These are phyloP conservation scores for Aspergillus sp. DNA, from an alignment of 2,329 filamentous ascomycete genomes.

Conservation along the genomic window DNA sequence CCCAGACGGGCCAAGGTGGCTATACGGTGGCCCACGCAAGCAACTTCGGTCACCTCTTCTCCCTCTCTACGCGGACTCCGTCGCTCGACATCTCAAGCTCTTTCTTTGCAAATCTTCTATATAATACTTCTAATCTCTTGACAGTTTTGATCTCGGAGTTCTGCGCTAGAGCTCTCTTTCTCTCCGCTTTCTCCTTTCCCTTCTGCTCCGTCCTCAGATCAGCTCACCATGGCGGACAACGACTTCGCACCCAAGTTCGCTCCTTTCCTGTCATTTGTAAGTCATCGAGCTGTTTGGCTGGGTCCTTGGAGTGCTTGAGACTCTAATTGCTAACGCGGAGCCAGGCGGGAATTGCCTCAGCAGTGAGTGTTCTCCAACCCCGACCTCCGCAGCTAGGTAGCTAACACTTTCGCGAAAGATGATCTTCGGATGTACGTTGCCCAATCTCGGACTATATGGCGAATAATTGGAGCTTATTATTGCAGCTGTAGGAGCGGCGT, in stretches of 20 bases:
- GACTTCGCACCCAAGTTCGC: constrained; percentile 66
- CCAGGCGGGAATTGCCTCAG: constrained; percentile 55
- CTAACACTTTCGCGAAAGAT: constrained; percentile 46
- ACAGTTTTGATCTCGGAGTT: neutral
- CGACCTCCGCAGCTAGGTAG: constrained; percentile 9
- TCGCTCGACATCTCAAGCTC: constrained; percentile 1
- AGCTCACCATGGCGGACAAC: constrained; percentile 49
- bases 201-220: neutral
- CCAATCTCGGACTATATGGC: constrained; percentile 12
- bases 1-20: constrained; percentile 25
- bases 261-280: constrained; percentile 70
- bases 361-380: constrained; percentile 43
- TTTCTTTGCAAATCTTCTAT: neutral
- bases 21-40: constrained; percentile 27
- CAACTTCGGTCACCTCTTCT: constrained; percentile 21
- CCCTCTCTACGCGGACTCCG: neutral
- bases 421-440: constrained; percentile 56
- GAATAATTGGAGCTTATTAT: constrained; percentile 26
- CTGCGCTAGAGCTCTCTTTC: neutral
- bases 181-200: neutral
- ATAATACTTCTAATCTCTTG: neutral
- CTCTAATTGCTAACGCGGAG: constrained; percentile 30
- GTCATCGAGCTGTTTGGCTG: constrained; percentile 32
- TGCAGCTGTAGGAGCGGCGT: constrained; percentile 67
- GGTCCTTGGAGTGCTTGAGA: neutral